phyloP scores from a whole-genome alignment of 441 rosid species.

The Adansonia gregorii region DNA sequence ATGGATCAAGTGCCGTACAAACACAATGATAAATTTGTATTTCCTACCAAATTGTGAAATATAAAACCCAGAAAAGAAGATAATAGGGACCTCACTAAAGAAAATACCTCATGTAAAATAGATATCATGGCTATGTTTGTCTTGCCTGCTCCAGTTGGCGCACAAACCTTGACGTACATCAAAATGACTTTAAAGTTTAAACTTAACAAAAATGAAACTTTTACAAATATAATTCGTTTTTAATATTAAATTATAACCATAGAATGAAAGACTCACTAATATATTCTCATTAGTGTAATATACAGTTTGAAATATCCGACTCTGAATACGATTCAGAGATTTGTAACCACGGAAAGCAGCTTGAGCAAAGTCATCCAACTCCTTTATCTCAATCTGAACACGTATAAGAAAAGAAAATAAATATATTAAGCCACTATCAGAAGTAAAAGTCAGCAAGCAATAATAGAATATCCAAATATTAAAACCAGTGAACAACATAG shows the following conservation, averaged over 20 bases:
- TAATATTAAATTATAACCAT: conserved; percentile 18
- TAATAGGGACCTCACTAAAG: conserved; percentile 26
- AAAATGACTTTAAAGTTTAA: conserved; percentile 35
- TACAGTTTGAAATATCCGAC: conserved; percentile 91
- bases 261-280: conserved; percentile 58
- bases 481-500: background rate
- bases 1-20: background rate
- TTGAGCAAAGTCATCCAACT: conserved; percentile 91
- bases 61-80: conserved; percentile 17
- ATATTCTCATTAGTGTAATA: conserved; percentile 91
- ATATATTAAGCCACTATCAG: conserved; percentile 18
- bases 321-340: conserved; percentile 89
- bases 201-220: conserved; percentile 31
- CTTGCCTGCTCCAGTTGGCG: conserved; percentile 99
- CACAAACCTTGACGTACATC: conserved; percentile 79
- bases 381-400: conserved; percentile 88
- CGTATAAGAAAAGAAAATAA: conserved; percentile 20
- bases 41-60: conserved; percentile 21
- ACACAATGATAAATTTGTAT: conserved; percentile 2
- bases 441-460: background rate
- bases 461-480: background rate
- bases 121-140: conserved; percentile 98
- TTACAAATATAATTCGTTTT: background rate
- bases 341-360: conserved; percentile 97
- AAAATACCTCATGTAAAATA: conserved; percentile 81